Conservation (phyloP, 2,329 filamentous ascomycete genomes). For the Fusarium sororula region DNA sequence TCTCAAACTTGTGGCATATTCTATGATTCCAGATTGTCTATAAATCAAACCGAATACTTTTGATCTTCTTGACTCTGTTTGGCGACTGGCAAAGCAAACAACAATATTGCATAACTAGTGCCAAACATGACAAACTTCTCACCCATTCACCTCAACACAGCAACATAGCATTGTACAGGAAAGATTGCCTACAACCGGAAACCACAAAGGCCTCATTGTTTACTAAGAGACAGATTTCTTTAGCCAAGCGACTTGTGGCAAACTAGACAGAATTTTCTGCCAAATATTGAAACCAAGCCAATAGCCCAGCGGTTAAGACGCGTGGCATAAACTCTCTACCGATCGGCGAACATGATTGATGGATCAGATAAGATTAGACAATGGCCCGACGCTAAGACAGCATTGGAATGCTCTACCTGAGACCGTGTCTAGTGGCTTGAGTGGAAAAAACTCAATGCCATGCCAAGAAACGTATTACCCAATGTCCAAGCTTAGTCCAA, state of each 20-base stretch:
- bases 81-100: background rate
- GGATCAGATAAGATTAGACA: slow-evolving; percentile 19
- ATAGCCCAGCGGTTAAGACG: background rate
- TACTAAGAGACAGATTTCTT: fast-evolving
- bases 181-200: background rate
- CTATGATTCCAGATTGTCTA: fast-evolving
- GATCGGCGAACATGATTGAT: background rate
- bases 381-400: background rate
- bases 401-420: background rate
- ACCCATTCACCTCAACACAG: background rate
- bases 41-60: fast-evolving
- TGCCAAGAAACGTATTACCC: background rate
- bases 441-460: background rate
- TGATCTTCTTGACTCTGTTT: fast-evolving
- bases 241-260: background rate
- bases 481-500: background rate
- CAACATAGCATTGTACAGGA: background rate
- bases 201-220: background rate
- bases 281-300: background rate
- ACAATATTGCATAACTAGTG: background rate
- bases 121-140: background rate
- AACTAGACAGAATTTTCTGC: background rate
- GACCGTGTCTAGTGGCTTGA: background rate
- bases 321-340: background rate
- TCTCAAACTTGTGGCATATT: fast-evolving